A percentile compares a stretch with the other conserved stretches of the same genome.
Conservation (phyloP, 176 grass and related monocot genomes). For the Secale cereale region DNA sequence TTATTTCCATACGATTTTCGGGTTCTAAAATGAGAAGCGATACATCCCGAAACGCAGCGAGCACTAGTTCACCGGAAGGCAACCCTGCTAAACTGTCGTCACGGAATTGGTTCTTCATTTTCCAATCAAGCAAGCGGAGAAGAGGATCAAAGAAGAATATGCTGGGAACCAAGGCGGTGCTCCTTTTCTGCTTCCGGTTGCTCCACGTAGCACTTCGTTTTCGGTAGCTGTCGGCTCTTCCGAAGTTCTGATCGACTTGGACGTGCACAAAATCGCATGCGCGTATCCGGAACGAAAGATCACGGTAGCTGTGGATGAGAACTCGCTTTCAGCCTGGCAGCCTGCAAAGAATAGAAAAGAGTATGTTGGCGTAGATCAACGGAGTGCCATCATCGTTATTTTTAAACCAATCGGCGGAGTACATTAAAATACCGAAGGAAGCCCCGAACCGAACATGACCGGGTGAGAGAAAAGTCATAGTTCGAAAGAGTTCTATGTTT, state of each 20-base stretch:
- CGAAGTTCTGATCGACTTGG: too few relatives aligned
- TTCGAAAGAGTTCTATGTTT: neutral
- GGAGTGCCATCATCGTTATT: neutral
- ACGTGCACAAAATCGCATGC: neutral
- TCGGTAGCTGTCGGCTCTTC: neutral
- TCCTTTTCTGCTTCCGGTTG: neutral
- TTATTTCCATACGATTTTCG: too few relatives aligned
- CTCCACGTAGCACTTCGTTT: neutral
- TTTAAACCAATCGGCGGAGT: neutral
- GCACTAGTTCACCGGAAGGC: too few relatives aligned
- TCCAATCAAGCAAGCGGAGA: neutral
- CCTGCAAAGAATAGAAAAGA: neutral
- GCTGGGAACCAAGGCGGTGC: neutral
- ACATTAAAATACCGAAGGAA: neutral
- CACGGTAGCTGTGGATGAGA: neutral
- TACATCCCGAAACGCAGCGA: too few relatives aligned
- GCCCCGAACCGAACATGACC: neutral
- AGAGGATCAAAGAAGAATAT: slow-evolving; percentile 17
- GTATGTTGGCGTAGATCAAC: neutral
- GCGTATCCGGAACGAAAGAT: neutral
- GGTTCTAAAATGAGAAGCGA: too few relatives aligned
- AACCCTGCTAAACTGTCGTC: too few relatives aligned
- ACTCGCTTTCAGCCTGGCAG: neutral
- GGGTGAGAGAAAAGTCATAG: neutral
- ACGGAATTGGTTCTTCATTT: neutral